phyloP scores from a whole-genome alignment of 305 asterid genomes.

The Solanum hybrid region DNA sequence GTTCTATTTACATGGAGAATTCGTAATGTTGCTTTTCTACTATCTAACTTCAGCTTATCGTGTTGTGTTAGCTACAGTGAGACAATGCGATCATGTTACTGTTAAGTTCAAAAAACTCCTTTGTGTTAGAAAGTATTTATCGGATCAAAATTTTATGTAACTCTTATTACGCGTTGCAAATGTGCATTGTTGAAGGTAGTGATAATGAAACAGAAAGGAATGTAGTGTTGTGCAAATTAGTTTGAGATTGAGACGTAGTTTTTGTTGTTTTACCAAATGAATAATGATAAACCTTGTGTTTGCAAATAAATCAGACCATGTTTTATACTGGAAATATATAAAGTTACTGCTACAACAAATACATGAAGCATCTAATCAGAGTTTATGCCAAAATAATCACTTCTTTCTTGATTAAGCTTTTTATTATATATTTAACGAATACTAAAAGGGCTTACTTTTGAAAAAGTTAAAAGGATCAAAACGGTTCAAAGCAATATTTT shows the following conservation, averaged over 20 bases:
- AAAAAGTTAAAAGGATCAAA: background rate
- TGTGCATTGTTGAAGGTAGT: background rate
- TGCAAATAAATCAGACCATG: background rate
- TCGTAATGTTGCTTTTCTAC: background rate
- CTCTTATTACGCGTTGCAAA: background rate
- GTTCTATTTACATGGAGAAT: background rate
- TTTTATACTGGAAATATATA: background rate
- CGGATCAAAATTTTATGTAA: no score
- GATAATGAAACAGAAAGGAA: background rate
- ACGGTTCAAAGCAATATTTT: background rate
- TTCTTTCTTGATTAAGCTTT: background rate
- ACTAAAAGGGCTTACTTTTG: background rate
- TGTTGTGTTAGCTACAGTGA: background rate
- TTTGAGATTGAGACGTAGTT: background rate
- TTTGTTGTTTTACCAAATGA: background rate
- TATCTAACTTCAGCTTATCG: background rate
- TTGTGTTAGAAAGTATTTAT: background rate
- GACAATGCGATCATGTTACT: background rate
- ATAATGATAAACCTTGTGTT: background rate
- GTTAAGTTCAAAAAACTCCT: background rate
- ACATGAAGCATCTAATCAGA: background rate
- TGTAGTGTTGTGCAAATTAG: background rate
- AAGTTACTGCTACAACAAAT: background rate
- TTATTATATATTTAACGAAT: background rate
- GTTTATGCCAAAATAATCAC: no score